Conservation (phyloP, 345 rosid genomes). For the Kandelia obovata region DNA sequence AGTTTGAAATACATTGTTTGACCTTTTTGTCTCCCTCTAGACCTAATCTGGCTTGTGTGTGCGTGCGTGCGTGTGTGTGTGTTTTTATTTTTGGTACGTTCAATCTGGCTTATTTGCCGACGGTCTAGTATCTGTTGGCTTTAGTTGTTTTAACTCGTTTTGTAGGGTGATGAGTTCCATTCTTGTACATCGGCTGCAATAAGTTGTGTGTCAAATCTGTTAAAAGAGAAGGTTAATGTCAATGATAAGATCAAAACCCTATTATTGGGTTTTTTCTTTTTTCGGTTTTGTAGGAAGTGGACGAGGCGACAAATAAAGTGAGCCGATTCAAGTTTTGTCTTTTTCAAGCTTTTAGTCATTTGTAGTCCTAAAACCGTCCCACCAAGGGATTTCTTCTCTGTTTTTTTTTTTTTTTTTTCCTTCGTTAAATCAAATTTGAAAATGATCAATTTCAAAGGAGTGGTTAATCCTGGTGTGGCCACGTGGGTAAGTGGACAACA, state of each 20-base stretch:
- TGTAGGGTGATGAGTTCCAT: conserved; percentile 3
- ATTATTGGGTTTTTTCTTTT: background rate
- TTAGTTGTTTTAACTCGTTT: conserved; percentile 8
- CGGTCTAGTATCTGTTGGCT: background rate
- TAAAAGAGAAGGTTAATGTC: background rate
- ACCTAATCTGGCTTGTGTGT: background rate
- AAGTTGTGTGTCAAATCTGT: background rate
- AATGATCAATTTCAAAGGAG: too few relatives aligned
- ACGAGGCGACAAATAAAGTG: too few relatives aligned
- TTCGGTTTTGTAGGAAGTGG: background rate
- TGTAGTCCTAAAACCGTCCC: too few relatives aligned
- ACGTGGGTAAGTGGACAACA: too few relatives aligned
- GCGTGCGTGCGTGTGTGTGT: too few relatives aligned
- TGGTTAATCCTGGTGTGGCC: too few relatives aligned
- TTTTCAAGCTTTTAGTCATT: too few relatives aligned
- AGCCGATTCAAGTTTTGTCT: too few relatives aligned
- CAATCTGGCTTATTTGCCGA: background rate
- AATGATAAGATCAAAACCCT: background rate
- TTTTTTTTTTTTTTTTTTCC: background rate
- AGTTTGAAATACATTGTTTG: background rate
- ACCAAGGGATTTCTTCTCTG: too few relatives aligned
- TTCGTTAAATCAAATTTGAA: too few relatives aligned
- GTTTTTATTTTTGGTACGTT: too few relatives aligned
- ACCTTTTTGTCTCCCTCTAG: background rate
- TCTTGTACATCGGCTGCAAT: background rate